A percentile compares a stretch with the other conserved stretches of the same genome.
Conservation (phyloP, 345 rosid species). For the Noccaea bulbosa region DNA sequence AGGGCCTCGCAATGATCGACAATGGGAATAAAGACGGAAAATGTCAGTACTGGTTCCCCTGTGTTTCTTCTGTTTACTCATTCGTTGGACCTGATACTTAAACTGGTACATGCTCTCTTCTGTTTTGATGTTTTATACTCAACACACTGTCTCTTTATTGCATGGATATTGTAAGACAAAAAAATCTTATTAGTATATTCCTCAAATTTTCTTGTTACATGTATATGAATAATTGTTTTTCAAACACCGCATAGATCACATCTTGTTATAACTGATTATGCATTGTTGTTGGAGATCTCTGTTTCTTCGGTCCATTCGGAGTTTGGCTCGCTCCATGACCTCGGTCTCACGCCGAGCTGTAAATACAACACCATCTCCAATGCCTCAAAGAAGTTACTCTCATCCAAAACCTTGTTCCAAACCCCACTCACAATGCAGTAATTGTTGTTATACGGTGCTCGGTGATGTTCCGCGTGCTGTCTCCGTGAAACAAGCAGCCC, state of each 20-base stretch:
- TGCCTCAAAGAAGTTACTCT: conserved; percentile 64
- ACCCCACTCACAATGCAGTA: conserved; percentile 90
- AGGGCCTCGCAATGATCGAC: conserved; percentile 90
- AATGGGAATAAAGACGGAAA: conserved; percentile 77
- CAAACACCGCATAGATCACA: background rate
- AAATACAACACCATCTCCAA: conserved; percentile 75
- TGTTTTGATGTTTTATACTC: background rate
- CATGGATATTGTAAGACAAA: background rate
- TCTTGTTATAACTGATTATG: conserved; percentile 22
- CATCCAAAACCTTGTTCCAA: conserved; percentile 76
- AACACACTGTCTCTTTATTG: conserved; percentile 21
- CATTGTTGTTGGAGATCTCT: conserved; percentile 42
- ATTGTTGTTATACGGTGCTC: conserved; percentile 79
- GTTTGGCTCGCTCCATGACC: conserved; percentile 84
- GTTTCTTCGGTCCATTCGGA: conserved; percentile 67
- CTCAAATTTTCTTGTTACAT: conserved; percentile 24
- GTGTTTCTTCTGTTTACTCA: conserved; percentile 70
- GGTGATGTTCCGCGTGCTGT: conserved; percentile 76
- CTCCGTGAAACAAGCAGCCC: conserved; percentile 72
- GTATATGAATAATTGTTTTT: conserved; percentile 30
- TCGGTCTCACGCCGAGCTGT: conserved; percentile 61
- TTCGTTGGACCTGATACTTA: conserved; percentile 49
- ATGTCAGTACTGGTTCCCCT: conserved; percentile 89
- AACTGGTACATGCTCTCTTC: conserved; percentile 16
- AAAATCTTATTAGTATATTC: conserved; percentile 15